These are phyloP conservation scores for Echites panduratus DNA, from an alignment of 257 asterid species.

Conservation along the genomic window DNA sequence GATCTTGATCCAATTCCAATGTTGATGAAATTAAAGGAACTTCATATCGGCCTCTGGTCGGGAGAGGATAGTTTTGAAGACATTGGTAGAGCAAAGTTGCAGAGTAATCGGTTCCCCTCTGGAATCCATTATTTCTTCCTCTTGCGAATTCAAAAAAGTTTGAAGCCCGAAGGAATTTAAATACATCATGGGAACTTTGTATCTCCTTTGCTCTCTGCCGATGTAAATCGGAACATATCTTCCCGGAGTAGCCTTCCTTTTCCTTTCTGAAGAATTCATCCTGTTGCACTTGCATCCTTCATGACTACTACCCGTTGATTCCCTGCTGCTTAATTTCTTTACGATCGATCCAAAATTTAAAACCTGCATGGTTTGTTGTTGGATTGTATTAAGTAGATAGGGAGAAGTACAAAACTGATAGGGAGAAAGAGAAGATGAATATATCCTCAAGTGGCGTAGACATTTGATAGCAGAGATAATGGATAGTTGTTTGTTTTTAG, in stretches of 20 bases:
- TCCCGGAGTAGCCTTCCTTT: not conserved
- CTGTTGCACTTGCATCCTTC: not conserved
- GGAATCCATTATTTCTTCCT: constrained; percentile 1
- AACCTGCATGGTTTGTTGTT: constrained; percentile 2
- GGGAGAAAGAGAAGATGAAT: too few relatives aligned
- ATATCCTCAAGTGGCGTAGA: too few relatives aligned
- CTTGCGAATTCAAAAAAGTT: not conserved
- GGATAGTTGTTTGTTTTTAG: too few relatives aligned
- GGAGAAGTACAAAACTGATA: too few relatives aligned
- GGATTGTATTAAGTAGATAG: too few relatives aligned
- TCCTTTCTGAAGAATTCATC: not conserved
- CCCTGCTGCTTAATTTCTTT: not conserved
- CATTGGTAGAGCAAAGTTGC: constrained; percentile 1
- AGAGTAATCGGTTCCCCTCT: constrained; percentile 4
- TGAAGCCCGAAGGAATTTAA: not conserved
- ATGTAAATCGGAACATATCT: constrained; percentile 2
- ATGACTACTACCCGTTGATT: not conserved
- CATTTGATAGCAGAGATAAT: too few relatives aligned
- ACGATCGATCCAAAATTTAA: not conserved
- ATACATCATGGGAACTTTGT: constrained; percentile 1
- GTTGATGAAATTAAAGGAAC: too few relatives aligned
- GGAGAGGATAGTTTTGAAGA: not conserved
- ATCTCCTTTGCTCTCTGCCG: not conserved
- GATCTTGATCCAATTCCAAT: too few relatives aligned
- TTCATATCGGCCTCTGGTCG: not conserved